Base-by-base conservation (phyloP, 2,329 filamentous ascomycete genomes). In the Talaromyces funiculosus region DNA sequence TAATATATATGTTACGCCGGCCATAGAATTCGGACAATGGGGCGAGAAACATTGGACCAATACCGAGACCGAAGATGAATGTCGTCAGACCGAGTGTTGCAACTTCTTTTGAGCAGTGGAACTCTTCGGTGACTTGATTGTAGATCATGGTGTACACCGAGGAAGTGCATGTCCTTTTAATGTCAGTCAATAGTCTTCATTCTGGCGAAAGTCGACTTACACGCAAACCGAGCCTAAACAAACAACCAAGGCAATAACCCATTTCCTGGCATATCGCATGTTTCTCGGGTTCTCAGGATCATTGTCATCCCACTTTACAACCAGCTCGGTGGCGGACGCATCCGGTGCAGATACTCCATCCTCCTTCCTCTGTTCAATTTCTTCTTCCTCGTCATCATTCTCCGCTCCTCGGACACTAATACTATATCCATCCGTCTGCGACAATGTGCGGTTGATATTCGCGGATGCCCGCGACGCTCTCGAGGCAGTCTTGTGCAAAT, bases 111-210 rank as follows among this genome's bases (percentile, higher is more conserved):
- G 89, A 88, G 67, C 84, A 83, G 65, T 84, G 77, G 67, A 96
- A 95, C 62, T 95, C 89, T 26, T 80, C 76, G 64, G 87, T 85
- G 75, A 96, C 85, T 73, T 94, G 89, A 18, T 69, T 71, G 72
- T 96, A 97, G 0, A 90, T 94, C 12, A 85, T 85, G 0, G 91
- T 93, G 74, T 97, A 96, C 67, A 96, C 86, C n/a, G 91, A 94
- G 53, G 89, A 92, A 1, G 90, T 85, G 71, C 88, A 91, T 8
- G 92, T 96, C 58, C 89, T 92, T 67, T 14, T 16, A 26, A 43
- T n/a, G 26, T 22, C 63, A 57, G 63, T 45, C 42, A 29, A 35
- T 7, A 10, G 51, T 10, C 47, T 14, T 20, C 29, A 12, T 31
- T 6, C 20, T 12, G 47, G 26, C 4, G 18, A 43, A 20, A 2